These are phyloP conservation scores for Hygrophoropsis aurantiaca DNA, from an alignment of 768 basidiomycete genomes.

Conservation along the genomic window DNA sequence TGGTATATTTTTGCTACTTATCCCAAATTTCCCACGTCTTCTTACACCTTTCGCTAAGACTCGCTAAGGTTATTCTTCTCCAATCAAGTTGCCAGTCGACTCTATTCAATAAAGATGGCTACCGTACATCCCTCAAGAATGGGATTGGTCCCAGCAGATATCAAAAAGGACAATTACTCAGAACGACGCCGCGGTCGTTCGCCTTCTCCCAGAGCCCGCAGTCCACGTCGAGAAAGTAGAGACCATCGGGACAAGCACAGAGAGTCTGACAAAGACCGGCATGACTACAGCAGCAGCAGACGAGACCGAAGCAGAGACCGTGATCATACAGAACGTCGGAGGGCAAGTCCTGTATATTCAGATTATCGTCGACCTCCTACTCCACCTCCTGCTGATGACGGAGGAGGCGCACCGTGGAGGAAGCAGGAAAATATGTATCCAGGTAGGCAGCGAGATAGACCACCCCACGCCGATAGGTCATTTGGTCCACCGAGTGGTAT, in stretches of 20 bases:
- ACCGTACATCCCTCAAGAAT: conserved; percentile 74
- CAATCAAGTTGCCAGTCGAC: no score
- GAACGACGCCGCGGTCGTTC: conserved; percentile 38
- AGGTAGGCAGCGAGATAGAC: conserved; percentile 30
- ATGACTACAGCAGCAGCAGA: conserved; percentile 16
- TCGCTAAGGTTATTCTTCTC: no score
- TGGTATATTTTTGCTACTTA: no score
- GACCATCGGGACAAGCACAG: conserved; percentile 28
- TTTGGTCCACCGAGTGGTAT: conserved; percentile 36
- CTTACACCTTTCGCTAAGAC: neutral
- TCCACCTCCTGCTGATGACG: conserved; percentile 30
- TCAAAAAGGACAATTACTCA: conserved; percentile 15
- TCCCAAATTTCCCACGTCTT: conserved; percentile 4
- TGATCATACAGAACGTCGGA: conserved; percentile 20
- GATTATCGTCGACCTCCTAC: conserved; percentile 52
- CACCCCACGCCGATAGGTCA: conserved; percentile 30
- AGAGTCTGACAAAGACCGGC: conserved; percentile 18
- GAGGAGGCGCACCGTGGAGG: conserved; percentile 38
- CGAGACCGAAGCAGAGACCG: conserved; percentile 13
- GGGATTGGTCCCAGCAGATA: conserved; percentile 56
- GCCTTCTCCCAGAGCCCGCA: conserved; percentile 38
- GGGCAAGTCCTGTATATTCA: conserved; percentile 59
- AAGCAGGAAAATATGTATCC: conserved; percentile 61
- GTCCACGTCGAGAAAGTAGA: conserved; percentile 27
- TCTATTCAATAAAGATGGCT: conserved; percentile 51